These are phyloP conservation scores for Talaromyces verruculosus DNA, from an alignment of 2,329 filamentous ascomycete genomes.

Conservation along the genomic window DNA sequence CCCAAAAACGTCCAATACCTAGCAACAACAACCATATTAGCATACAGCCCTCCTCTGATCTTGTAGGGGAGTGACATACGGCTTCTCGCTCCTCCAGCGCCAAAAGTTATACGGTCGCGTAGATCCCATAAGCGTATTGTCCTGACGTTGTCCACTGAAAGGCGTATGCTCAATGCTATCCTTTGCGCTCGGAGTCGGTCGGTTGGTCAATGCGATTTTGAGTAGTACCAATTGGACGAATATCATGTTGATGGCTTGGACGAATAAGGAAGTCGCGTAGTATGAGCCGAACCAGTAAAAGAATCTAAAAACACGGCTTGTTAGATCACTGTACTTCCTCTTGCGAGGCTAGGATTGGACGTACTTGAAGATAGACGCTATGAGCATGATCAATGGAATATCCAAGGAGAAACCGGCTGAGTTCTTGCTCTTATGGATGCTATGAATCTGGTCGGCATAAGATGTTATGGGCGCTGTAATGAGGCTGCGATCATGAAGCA, in stretches of 20 bases:
- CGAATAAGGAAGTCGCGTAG: conserved; percentile 59
- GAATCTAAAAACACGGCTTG: conserved; percentile 42
- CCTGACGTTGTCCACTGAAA: conserved; percentile 36
- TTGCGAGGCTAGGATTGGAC: conserved; percentile 16
- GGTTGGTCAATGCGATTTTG: conserved; percentile 61
- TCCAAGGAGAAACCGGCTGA: conserved; percentile 66
- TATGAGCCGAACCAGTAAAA: conserved; percentile 66
- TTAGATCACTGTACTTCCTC: neutral
- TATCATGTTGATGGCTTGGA: conserved; percentile 63
- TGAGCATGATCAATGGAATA: conserved; percentile 66
- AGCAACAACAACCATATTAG: neutral
- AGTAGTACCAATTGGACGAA: conserved; percentile 58
- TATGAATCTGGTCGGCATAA: conserved; percentile 66
- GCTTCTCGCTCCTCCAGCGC: conserved; percentile 59
- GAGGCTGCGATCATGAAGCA: conserved; percentile 45
- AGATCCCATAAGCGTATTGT: conserved; percentile 29
- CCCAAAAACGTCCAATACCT: conserved; percentile 60
- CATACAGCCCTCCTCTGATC: neutral
- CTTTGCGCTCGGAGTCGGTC: conserved; percentile 45
- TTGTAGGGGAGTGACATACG: conserved; percentile 40
- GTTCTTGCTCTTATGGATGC: conserved; percentile 59
- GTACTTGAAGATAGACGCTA: conserved; percentile 63
- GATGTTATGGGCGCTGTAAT: conserved; percentile 63
- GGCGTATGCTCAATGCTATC: conserved; percentile 44
- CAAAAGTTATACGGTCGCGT: conserved; percentile 61